Conservation (phyloP, 2,329 filamentous ascomycete species). For the Aaosphaeria arxii region DNA sequence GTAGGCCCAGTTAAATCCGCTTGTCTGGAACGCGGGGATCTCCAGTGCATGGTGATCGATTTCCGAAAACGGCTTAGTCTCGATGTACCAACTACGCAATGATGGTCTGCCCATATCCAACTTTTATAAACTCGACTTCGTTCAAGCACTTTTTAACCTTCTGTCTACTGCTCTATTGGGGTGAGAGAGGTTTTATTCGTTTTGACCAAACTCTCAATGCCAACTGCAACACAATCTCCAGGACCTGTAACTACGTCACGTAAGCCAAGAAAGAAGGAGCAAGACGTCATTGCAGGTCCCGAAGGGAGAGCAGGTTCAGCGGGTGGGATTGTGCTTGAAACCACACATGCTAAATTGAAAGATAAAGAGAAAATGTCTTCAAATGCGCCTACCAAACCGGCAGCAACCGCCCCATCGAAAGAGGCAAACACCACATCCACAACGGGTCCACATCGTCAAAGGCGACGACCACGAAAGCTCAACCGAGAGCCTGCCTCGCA, state of each 20-base stretch:
- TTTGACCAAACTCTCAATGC: conserved; percentile 11
- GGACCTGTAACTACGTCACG: conserved; percentile 15
- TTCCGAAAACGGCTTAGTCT: neutral
- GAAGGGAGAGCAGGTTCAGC: conserved; percentile 24
- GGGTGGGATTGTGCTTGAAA: conserved; percentile 25
- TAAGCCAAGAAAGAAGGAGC: conserved; percentile 21
- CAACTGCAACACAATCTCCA: conserved; percentile 23
- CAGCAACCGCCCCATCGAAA: conserved; percentile 3
- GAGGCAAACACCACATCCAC: conserved; percentile 4
- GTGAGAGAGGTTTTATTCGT: too few species aligned
- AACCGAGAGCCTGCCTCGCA: conserved; percentile 22
- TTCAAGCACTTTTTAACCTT: neutral
- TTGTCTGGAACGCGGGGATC: neutral
- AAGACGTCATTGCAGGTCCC: conserved; percentile 1
- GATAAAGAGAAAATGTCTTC: conserved; percentile 5
- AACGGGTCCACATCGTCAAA: conserved; percentile 13
- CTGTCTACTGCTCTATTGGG: neutral
- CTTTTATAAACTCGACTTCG: conserved; percentile 7
- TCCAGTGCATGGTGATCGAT: conserved; percentile 3
- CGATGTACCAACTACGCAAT: conserved; percentile 35
- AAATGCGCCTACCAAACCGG: conserved; percentile 7
- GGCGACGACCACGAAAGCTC: conserved; percentile 31
- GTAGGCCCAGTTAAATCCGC: too few species aligned
- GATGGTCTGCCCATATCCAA: conserved; percentile 18
- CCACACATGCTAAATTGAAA: conserved; percentile 4